A percentile compares a stretch with the other conserved stretches of the same genome.
Evolutionary conservation across 2,329 filamentous ascomycete genomes (phyloP).

Genomic region (Fusarium gaditjirri): DNA sequence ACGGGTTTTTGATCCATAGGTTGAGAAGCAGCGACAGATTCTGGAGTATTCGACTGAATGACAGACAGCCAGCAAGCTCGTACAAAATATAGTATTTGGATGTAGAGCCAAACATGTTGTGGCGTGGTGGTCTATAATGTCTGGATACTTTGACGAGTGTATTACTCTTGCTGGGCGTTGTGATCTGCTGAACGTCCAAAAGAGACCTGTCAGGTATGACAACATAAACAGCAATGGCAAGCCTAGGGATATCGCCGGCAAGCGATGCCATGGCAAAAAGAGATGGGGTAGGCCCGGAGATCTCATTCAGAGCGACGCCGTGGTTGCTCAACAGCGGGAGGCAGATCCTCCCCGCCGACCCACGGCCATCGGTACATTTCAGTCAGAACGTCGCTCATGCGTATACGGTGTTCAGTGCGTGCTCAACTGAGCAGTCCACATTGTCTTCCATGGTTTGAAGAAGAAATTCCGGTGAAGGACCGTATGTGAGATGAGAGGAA

Average conservation of each 20-base stretch:
- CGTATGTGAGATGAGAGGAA: conserved; percentile 14
- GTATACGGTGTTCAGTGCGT: neutral
- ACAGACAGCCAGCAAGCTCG: conserved; percentile 16
- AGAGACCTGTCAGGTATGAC: conserved; percentile 38
- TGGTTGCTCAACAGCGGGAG: conserved; percentile 39
- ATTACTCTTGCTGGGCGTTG: conserved; percentile 11
- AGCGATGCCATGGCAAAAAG: conserved; percentile 30
- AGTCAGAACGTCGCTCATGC: conserved; percentile 25
- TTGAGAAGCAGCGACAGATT: conserved; percentile 18
- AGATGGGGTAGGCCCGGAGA: conserved; percentile 32
- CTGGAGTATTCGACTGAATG: conserved; percentile 18
- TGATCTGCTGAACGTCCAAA: conserved; percentile 29
- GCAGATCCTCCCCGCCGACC: conserved; percentile 33
- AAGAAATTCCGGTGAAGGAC: conserved; percentile 26
- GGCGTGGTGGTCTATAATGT: conserved; percentile 19
- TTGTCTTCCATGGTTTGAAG: conserved; percentile 18
- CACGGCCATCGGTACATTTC: conserved; percentile 21
- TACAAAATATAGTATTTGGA: conserved; percentile 35
- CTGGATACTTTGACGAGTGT: conserved; percentile 37
- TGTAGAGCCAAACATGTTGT: conserved; percentile 28
- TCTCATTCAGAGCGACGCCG: conserved; percentile 36
- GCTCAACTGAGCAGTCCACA: conserved; percentile 4
- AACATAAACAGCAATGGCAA: conserved; percentile 16
- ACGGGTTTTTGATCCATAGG: conserved; percentile 26
- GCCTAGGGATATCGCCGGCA: conserved; percentile 27